These are phyloP conservation scores for Psilocybe tampanensis DNA, from an alignment of 768 basidiomycete genomes.

Conservation along the genomic window DNA sequence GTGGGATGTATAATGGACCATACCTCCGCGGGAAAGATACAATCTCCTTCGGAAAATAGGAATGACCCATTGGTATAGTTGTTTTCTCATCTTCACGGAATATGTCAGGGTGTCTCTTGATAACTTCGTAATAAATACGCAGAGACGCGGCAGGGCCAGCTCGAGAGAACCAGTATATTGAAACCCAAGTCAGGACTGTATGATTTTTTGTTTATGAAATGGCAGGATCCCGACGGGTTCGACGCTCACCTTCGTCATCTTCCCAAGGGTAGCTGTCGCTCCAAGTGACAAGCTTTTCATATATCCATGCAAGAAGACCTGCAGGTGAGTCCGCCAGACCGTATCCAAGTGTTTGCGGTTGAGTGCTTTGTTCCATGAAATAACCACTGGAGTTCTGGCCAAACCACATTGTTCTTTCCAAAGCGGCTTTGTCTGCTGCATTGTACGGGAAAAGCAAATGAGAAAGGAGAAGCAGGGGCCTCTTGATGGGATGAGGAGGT, in stretches of 20 bases:
- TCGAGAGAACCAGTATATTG: constrained; percentile 59
- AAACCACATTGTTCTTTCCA: constrained; percentile 32
- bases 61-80: constrained; percentile 48
- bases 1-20: not conserved
- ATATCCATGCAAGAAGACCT: constrained; percentile 58
- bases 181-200: constrained; percentile 57
- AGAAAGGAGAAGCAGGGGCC: not conserved
- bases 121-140: constrained; percentile 59
- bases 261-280: constrained; percentile 57
- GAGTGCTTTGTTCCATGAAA: constrained; percentile 40
- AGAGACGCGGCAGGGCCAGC: constrained; percentile 59
- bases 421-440: constrained; percentile 34
- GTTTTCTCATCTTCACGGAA: constrained; percentile 9
- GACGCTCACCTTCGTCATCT: constrained; percentile 52
- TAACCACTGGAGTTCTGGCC: constrained; percentile 37
- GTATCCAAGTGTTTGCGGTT: constrained; percentile 58
- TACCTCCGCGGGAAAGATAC: constrained; percentile 29
- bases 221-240: not conserved
- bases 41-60: constrained; percentile 54
- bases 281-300: constrained; percentile 51
- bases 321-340: constrained; percentile 58
- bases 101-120: constrained; percentile 15
- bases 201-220: not conserved
- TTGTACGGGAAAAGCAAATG: constrained; percentile 21
- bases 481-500: not conserved